Percentiles rank a stretch among this genome's conserved stretches.
Evolutionary conservation across 768 basidiomycete species (phyloP).

Genomic region (Hortiboletus campestris): DNA sequence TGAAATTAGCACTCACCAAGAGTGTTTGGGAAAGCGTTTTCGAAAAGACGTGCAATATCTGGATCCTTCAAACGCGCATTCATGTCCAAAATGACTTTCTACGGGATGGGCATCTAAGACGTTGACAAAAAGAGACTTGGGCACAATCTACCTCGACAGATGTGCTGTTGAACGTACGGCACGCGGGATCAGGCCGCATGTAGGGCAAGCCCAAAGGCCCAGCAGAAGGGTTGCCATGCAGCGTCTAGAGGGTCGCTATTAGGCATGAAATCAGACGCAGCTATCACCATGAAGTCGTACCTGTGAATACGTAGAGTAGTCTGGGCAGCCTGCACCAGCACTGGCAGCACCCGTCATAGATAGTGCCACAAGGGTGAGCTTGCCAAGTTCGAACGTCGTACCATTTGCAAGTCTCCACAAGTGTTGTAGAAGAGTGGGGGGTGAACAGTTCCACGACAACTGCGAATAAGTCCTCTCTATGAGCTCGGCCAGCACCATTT

Average conservation of each 20-base stretch:
- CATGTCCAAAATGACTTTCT: slow-evolving; percentile 79
- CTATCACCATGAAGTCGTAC: slow-evolving; percentile 26
- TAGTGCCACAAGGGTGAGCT: slow-evolving; percentile 15
- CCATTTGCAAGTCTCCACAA: slow-evolving; percentile 10
- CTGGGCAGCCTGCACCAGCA: slow-evolving; percentile 47
- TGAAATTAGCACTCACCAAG: slow-evolving; percentile 47
- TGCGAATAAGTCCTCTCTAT: slow-evolving; percentile 2
- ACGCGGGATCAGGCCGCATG: slow-evolving; percentile 68
- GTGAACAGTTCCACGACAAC: slow-evolving; percentile 4
- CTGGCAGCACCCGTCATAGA: slow-evolving; percentile 22
- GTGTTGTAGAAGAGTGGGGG: background rate
- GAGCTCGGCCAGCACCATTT: slow-evolving; percentile 9
- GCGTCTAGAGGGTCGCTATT: slow-evolving; percentile 36
- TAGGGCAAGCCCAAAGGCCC: slow-evolving; percentile 65
- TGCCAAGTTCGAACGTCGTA: slow-evolving; percentile 25
- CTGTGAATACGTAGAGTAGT: slow-evolving; percentile 60
- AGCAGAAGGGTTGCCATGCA: slow-evolving; percentile 58
- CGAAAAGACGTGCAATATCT: slow-evolving; percentile 74
- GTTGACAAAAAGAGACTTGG: background rate
- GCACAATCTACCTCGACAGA: slow-evolving; percentile 60
- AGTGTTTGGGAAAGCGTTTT: slow-evolving; percentile 82
- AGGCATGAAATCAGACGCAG: background rate
- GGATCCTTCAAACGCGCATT: slow-evolving; percentile 69
- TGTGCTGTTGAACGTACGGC: slow-evolving; percentile 74
- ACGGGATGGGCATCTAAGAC: background rate